A percentile compares a stretch with the other conserved stretches of the same genome.
These are phyloP conservation scores for Pythium utonaiense DNA, from an alignment of 352 stramenopile species.

Conservation along the genomic window DNA sequence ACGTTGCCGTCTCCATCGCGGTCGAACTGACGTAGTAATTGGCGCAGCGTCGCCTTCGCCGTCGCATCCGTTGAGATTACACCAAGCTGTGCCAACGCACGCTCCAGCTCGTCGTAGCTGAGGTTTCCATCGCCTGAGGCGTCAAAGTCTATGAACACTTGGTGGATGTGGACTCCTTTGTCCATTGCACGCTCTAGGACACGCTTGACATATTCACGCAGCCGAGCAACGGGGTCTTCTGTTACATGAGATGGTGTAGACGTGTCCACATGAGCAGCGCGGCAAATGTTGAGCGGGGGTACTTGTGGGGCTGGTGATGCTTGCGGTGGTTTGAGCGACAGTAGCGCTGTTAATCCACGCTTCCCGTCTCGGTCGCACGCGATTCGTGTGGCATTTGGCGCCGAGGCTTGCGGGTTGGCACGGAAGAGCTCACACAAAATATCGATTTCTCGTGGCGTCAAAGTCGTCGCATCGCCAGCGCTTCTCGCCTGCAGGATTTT, in stretches of 20 bases:
- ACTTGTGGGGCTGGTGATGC: neutral
- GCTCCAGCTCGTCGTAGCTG: slow-evolving; percentile 49
- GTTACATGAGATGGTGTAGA: neutral
- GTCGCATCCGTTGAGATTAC: slow-evolving; percentile 31
- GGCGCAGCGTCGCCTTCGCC: slow-evolving; percentile 21
- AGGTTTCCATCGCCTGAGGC: slow-evolving; percentile 55
- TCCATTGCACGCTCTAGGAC: slow-evolving; percentile 49
- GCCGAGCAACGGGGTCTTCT: slow-evolving; percentile 22
- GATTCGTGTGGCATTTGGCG: slow-evolving; percentile 37
- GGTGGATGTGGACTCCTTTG: slow-evolving; percentile 53
- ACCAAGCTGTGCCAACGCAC: slow-evolving; percentile 48
- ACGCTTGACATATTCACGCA: slow-evolving; percentile 48
- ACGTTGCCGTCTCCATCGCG: slow-evolving; percentile 56
- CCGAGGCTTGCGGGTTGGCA: slow-evolving; percentile 10
- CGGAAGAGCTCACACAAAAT: slow-evolving; percentile 65
- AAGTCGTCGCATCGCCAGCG: slow-evolving; percentile 38
- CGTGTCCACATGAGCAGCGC: neutral
- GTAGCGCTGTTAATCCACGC: slow-evolving; percentile 44
- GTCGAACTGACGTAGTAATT: slow-evolving; percentile 53
- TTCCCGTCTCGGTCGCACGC: slow-evolving; percentile 45
- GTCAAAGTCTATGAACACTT: slow-evolving; percentile 68
- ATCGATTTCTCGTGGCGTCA: slow-evolving; percentile 53
- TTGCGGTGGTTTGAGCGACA: slow-evolving; percentile 37
- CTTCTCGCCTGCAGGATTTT: slow-evolving; percentile 22
- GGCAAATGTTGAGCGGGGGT: neutral